Evolutionary conservation across 257 asterid species (phyloP).

Genomic region (Nicotiana noctiflora): DNA sequence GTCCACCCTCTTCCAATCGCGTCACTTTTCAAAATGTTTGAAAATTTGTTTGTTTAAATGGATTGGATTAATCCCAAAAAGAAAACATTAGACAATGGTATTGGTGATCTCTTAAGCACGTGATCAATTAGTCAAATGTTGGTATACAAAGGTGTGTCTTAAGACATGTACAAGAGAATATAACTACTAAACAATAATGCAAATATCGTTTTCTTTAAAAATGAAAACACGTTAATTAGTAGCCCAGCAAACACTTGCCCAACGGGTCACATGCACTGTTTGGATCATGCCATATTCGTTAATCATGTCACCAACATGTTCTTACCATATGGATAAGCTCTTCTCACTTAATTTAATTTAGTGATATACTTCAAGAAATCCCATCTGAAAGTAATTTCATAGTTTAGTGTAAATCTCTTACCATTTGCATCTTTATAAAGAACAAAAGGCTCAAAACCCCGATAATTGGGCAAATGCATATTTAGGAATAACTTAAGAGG

Average conservation of each 20-base stretch:
- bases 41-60: background rate
- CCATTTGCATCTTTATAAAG: background rate
- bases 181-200: background rate
- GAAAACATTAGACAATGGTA: background rate
- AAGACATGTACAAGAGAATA: background rate
- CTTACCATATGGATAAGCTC: slow-evolving; percentile 4
- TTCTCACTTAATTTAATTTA: background rate
- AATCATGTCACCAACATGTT: background rate
- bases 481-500: background rate
- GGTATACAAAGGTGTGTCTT: background rate
- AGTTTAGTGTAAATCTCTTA: background rate
- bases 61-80: background rate
- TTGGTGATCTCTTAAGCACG: background rate
- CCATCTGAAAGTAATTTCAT: background rate
- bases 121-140: slow-evolving; percentile 3
- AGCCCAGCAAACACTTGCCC: background rate
- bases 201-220: background rate
- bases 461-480: too few species aligned
- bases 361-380: background rate
- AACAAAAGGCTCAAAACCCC: too few species aligned
- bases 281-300: background rate
- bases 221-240: background rate
- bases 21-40: slow-evolving; percentile 5
- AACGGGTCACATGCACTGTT: slow-evolving; percentile 4
- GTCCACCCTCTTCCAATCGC: slow-evolving; percentile 8